Evolutionary conservation across 805 yeast species (phyloP).

Genomic region (Saturnispora sekii): DNA sequence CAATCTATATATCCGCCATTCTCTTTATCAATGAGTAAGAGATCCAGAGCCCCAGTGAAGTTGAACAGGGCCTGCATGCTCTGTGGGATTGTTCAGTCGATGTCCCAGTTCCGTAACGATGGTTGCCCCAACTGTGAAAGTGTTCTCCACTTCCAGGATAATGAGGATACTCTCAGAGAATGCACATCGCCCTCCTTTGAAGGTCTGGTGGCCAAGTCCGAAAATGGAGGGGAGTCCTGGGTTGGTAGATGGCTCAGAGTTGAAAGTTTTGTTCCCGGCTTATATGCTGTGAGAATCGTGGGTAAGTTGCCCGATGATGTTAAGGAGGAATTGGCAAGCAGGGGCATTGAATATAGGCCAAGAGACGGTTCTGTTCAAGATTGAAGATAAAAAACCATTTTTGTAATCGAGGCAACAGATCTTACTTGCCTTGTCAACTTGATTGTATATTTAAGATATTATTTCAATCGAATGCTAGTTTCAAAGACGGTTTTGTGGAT

Average conservation of each 20-base stretch:
- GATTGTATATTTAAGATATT: no score
- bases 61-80: slow-evolving; percentile 94
- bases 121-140: slow-evolving; percentile 98
- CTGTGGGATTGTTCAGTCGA: slow-evolving; percentile 85
- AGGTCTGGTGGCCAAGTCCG: slow-evolving; percentile 86
- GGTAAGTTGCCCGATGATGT: slow-evolving; percentile 89
- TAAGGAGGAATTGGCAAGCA: slow-evolving; percentile 57
- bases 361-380: slow-evolving; percentile 73
- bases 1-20: neutral
- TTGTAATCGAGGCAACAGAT: no score
- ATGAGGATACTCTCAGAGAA: slow-evolving; percentile 76
- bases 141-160: slow-evolving; percentile 62
- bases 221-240: slow-evolving; percentile 73
- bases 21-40: slow-evolving; percentile 15
- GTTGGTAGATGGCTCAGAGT: slow-evolving; percentile 94
- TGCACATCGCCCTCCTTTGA: slow-evolving; percentile 96
- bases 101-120: slow-evolving; percentile 60
- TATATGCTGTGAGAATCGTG: slow-evolving; percentile 87
- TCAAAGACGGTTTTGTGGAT: no score
- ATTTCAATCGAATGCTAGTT: no score
- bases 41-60: slow-evolving; percentile 36
- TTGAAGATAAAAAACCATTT: slow-evolving; percentile 5
- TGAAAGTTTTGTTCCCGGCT: slow-evolving; percentile 78
- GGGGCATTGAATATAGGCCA: slow-evolving; percentile 82
- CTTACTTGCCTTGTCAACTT: no score